Percentiles rank a stretch among this genome's conserved stretches.
Conservation (phyloP, 768 basidiomycete genomes). For the Tephrocybe sp. region DNA sequence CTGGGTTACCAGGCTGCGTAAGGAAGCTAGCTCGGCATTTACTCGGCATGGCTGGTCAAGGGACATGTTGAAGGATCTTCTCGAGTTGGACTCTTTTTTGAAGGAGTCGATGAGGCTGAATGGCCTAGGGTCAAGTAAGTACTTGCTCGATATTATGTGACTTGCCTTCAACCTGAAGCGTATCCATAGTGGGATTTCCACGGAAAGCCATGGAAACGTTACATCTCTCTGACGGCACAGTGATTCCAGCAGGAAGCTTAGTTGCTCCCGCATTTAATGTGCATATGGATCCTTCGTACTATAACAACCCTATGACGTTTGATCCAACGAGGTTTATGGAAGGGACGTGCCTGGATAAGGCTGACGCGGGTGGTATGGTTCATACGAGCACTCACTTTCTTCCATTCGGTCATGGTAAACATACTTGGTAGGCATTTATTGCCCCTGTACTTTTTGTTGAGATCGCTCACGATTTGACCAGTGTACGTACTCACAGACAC, state of each 20-base stretch:
- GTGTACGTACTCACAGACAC: too few relatives aligned
- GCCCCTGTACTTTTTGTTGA: too few relatives aligned
- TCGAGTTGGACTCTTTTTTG: not conserved
- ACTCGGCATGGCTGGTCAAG: not conserved
- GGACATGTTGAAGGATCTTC: not conserved
- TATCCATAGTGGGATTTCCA: not conserved
- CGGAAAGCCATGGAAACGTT: not conserved
- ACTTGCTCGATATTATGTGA: too few relatives aligned
- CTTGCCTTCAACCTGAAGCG: too few relatives aligned
- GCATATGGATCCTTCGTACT: not conserved
- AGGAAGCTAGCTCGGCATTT: not conserved
- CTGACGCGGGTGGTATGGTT: not conserved
- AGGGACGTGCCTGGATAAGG: not conserved
- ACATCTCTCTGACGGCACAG: not conserved
- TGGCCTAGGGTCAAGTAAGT: not conserved
- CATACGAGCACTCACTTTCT: not conserved
- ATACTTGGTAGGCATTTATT: not conserved
- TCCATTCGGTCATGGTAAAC: not conserved
- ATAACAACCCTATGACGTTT: not conserved
- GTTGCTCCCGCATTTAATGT: not conserved
- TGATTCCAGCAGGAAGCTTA: not conserved
- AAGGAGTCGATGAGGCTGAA: slow-evolving; percentile 2
- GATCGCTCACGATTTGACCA: too few relatives aligned
- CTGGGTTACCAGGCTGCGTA: not conserved
- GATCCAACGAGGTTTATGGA: not conserved